Conservation (phyloP, 768 basidiomycete genomes). For the Leccinellum rugosiceps region DNA sequence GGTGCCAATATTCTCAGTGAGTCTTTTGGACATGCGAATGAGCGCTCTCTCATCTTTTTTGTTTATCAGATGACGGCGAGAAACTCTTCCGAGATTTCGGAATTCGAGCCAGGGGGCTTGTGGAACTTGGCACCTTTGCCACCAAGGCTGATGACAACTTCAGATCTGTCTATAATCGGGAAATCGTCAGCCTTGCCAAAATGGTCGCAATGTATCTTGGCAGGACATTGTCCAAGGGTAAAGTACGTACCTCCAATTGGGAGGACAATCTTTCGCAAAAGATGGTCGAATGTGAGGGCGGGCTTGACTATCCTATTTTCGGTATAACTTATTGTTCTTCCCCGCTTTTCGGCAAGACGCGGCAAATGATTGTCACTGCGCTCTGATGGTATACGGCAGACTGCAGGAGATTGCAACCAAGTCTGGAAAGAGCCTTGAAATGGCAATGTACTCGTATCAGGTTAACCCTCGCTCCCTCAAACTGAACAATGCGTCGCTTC, state of each 20-base stretch:
- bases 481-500: not conserved
- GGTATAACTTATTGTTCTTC: not conserved
- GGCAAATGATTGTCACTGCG: conserved; percentile 50
- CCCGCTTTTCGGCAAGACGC: conserved; percentile 35
- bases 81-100: conserved; percentile 49
- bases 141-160: conserved; percentile 37
- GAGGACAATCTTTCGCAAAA: conserved; percentile 33
- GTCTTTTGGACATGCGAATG: conserved; percentile 10
- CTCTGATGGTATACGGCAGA: conserved; percentile 41
- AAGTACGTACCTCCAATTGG: conserved; percentile 48
- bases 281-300: conserved; percentile 38
- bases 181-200: conserved; percentile 41
- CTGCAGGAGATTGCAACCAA: conserved; percentile 33
- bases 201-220: conserved; percentile 42
- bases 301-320: not conserved
- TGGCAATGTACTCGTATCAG: conserved; percentile 25
- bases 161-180: conserved; percentile 30
- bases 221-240: conserved; percentile 40
- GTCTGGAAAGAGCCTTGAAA: conserved; percentile 15
- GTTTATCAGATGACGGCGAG: conserved; percentile 41
- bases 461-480: conserved; percentile 18
- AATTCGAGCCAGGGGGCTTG: conserved; percentile 38
- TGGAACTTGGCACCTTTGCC: conserved; percentile 47
- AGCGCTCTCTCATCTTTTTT: not conserved
- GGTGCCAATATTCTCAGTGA: conserved; percentile 49